A percentile compares a stretch with the other conserved stretches of the same genome.
Conservation (phyloP, 306 rosid genomes). For the Vigna reflexopilosa region DNA sequence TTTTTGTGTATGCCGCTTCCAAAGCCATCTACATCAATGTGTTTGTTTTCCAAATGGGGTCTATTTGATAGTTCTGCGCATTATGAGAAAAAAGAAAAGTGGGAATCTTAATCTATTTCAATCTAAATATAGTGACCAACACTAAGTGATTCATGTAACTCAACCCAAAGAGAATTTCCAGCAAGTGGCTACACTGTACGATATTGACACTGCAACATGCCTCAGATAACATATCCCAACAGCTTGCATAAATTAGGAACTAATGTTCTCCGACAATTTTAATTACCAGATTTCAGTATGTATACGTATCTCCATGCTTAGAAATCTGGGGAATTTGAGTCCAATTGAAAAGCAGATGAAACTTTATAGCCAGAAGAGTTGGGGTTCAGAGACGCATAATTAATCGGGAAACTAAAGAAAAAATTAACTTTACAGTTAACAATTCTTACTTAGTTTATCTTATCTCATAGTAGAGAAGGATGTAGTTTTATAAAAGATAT, state of each 20-base stretch:
- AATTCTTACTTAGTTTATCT: too few relatives aligned
- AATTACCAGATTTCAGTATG: not conserved
- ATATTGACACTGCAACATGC: conserved; percentile 10
- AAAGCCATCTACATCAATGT: conserved; percentile 5
- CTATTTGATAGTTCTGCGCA: conserved; percentile 3
- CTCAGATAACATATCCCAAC: not conserved
- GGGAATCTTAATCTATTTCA: conserved; percentile 10
- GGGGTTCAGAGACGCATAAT: not conserved
- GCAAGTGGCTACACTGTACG: not conserved
- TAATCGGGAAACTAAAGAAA: too few relatives aligned
- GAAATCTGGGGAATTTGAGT: not conserved
- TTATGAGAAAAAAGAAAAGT: conserved; percentile 24
- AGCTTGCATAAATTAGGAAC: not conserved
- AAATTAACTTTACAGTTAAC: too few relatives aligned
- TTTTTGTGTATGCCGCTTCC: not conserved
- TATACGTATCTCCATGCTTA: not conserved
- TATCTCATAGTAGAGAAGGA: too few relatives aligned
- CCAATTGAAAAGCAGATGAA: not conserved
- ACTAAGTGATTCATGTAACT: conserved; percentile 24
- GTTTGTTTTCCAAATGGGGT: not conserved
- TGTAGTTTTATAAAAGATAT: too few relatives aligned
- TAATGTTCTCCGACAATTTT: not conserved
- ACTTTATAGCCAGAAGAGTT: not conserved
- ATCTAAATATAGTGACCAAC: conserved; percentile 24
- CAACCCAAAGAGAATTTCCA: conserved; percentile 21